Conservation (phyloP, 306 rosid species). For the Trifolium pratense region DNA sequence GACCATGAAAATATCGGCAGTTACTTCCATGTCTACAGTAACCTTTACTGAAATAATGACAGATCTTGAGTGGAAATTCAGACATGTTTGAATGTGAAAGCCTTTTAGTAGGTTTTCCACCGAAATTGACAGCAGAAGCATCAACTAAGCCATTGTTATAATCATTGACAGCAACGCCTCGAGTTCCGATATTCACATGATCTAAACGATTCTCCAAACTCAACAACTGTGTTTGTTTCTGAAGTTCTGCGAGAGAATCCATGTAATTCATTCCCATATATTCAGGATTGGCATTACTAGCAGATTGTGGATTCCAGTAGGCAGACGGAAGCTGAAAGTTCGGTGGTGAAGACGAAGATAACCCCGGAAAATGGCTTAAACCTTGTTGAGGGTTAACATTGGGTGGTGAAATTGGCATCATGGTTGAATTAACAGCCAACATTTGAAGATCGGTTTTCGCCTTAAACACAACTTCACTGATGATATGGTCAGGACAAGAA, state of each 20-base stretch:
- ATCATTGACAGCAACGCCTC: constrained; percentile 45
- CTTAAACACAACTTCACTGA: constrained; percentile 51
- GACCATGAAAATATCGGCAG: constrained; percentile 77
- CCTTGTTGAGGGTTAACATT: constrained; percentile 43
- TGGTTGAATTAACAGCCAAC: constrained; percentile 44
- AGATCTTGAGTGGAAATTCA: constrained; percentile 60
- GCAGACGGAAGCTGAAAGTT: constrained; percentile 44
- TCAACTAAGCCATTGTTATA: constrained; percentile 46
- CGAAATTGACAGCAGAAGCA: constrained; percentile 42
- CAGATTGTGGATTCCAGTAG: constrained; percentile 55
- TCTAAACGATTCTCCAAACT: constrained; percentile 59
- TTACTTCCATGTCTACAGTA: constrained; percentile 77
- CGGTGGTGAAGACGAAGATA: constrained; percentile 43
- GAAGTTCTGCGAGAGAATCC: constrained; percentile 55
- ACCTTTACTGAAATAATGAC: constrained; percentile 83
- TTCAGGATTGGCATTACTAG: constrained; percentile 42
- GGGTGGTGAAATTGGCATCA: constrained; percentile 39
- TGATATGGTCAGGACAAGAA: constrained; percentile 56
- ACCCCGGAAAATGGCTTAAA: constrained; percentile 39
- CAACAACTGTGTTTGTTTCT: constrained; percentile 52
- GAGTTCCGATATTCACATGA: constrained; percentile 38
- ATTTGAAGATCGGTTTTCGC: constrained; percentile 60
- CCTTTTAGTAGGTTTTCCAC: constrained; percentile 48
- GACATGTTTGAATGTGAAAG: constrained; percentile 32
- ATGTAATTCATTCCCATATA: constrained; percentile 43